phyloP scores from a whole-genome alignment of 768 basidiomycete genomes.

The Podaxis sp. region DNA sequence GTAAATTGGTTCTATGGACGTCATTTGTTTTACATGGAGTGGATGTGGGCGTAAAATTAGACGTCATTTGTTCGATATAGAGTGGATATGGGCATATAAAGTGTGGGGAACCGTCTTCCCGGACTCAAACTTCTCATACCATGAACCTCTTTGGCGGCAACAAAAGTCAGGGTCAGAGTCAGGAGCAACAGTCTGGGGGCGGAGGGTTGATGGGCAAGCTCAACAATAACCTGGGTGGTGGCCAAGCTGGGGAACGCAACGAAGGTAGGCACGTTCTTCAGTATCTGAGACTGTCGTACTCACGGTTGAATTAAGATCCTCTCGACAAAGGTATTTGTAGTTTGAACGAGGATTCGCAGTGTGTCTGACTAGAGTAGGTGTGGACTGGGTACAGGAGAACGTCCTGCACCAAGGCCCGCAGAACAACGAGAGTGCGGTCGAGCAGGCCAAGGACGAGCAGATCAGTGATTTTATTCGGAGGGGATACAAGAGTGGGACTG shows the following conservation, averaged over 20 bases:
- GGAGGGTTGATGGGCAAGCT: constrained; percentile 30
- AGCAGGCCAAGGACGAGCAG: constrained; percentile 42
- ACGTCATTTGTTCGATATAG: neutral
- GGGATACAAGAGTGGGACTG: constrained; percentile 33
- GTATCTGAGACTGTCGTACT: neutral
- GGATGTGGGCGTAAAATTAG: neutral
- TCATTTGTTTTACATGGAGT: neutral
- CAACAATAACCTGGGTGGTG: constrained; percentile 29
- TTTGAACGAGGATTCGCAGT: neutral
- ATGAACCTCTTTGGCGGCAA: constrained; percentile 22
- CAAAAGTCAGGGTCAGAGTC: constrained; percentile 7
- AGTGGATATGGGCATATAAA: neutral
- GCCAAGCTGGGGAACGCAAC: constrained; percentile 30
- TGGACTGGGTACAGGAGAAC: constrained; percentile 41
- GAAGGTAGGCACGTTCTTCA: constrained; percentile 27
- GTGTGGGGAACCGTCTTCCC: neutral
- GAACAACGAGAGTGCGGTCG: constrained; percentile 39
- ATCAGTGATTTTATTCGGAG: constrained; percentile 38
- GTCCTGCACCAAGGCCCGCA: constrained; percentile 34
- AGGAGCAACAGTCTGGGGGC: constrained; percentile 9
- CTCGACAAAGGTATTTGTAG: constrained; percentile 33
- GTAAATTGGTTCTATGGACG: neutral
- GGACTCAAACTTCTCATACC: neutral
- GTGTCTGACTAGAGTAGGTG: constrained; percentile 20
- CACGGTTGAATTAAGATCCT: constrained; percentile 19